Evolutionary conservation across 768 basidiomycete species (phyloP), one percentile per base, ranked within the genome.

Genomic region (Calocera cornea): DNA sequence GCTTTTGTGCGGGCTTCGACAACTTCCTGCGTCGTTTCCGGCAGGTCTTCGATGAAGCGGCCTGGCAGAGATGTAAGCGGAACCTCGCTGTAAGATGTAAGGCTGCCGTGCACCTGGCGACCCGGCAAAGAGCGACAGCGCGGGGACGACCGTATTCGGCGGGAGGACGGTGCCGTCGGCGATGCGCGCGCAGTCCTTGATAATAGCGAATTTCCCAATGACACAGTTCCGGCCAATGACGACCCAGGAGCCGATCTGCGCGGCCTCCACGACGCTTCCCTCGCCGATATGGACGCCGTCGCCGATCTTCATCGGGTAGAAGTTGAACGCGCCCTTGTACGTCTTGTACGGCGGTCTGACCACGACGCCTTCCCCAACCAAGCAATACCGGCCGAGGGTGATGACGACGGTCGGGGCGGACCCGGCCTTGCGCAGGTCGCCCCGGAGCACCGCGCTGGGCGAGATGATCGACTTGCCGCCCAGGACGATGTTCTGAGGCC

Each of bases 381-480:
- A 79, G 76, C 94, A 97, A 76, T 98, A 98, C 70, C 94, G 82
- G 10, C 97, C 97, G 33, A 98, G 79, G 10, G 90, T 90, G 41
- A 99, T 91, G 65, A 95, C 92, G 2, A 97, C 94, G 3, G 93
- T 89, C 81, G 94, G 91, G 1, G 92, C 92, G 36, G 91, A 87
- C 5, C 90, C 92, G 11, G 92, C 89, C 41, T 95, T 81, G 54
- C 93, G 82, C 65, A 99, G 80, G 75, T 99, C 97, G 1, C 97
- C 97, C 63, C 97, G 87, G 64, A 99, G 88, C 66, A 97, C 92
- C 10, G 91, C 90, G 22, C 86, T 84, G 68, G 84, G 88, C 1
- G 93, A 89, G 68, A 99, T 95, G 76, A 98, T 92, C 1, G 93
- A 94, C 79, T 97, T 97, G 54, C 95, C 97, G 41, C 92, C 93